Evolutionary conservation across 768 basidiomycete genomes (phyloP).

Genomic region (Butyriboletus loyo): DNA sequence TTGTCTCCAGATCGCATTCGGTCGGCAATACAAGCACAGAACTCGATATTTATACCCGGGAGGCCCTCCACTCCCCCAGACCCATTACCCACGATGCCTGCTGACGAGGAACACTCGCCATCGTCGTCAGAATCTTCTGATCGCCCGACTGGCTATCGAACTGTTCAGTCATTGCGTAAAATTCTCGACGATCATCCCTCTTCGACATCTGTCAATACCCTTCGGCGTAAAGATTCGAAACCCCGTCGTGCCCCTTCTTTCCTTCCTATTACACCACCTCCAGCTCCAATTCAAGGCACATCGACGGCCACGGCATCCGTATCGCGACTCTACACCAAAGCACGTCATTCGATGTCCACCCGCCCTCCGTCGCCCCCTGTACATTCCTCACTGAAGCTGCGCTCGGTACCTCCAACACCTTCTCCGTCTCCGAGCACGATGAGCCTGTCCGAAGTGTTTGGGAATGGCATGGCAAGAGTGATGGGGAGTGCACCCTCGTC

Average conservation of each 20-base stretch:
- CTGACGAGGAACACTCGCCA: slow-evolving; percentile 51
- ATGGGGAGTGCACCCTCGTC: slow-evolving; percentile 45
- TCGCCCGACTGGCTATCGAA: slow-evolving; percentile 52
- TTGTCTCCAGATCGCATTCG: slow-evolving; percentile 16
- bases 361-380: slow-evolving; percentile 59
- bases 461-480: slow-evolving; percentile 27
- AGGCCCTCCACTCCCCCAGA: slow-evolving; percentile 13
- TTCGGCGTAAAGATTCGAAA: slow-evolving; percentile 11
- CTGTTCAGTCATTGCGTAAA: slow-evolving; percentile 63
- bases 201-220: slow-evolving; percentile 23
- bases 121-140: slow-evolving; percentile 55
- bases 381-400: slow-evolving; percentile 44
- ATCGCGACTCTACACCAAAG: slow-evolving; percentile 71
- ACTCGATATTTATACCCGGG: slow-evolving; percentile 27
- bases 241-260: slow-evolving; percentile 19
- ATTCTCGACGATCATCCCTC: slow-evolving; percentile 57
- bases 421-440: slow-evolving; percentile 33
- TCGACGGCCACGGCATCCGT: slow-evolving; percentile 77
- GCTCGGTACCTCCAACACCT: slow-evolving; percentile 36
- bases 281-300: slow-evolving; percentile 55
- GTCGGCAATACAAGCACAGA: slow-evolving; percentile 5
- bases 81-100: slow-evolving; percentile 50
- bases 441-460: slow-evolving; percentile 28
- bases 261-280: slow-evolving; percentile 44
- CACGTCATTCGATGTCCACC: slow-evolving; percentile 56